These are phyloP conservation scores for Cephaloascus albidus DNA, from an alignment of 805 yeast genomes.

Conservation along the genomic window DNA sequence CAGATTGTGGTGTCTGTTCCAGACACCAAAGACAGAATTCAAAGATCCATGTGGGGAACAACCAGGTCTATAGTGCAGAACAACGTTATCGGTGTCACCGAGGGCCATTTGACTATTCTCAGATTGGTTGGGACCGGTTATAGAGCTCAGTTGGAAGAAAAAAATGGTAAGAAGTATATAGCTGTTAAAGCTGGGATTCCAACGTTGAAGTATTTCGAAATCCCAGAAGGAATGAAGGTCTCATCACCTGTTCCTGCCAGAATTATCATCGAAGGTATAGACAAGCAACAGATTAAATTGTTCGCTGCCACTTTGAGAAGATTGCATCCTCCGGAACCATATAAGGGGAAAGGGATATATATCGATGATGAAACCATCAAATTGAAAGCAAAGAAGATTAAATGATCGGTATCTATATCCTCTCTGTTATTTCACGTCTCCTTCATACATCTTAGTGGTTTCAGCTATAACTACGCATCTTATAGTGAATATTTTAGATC, in stretches of 20 bases:
- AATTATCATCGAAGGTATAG: constrained; percentile 74
- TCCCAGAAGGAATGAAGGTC: constrained; percentile 74
- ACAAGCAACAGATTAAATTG: constrained; percentile 77
- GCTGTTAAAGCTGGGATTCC: constrained; percentile 85
- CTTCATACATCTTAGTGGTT: too few relatives aligned
- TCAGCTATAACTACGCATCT: too few relatives aligned
- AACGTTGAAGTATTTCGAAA: constrained; percentile 60
- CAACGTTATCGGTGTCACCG: constrained; percentile 79
- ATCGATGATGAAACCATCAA: constrained; percentile 86
- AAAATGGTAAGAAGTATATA: constrained; percentile 44
- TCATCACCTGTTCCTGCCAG: constrained; percentile 80
- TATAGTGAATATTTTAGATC: background rate
- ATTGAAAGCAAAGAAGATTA: constrained; percentile 87
- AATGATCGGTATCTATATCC: constrained; percentile 33
- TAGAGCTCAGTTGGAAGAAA: constrained; percentile 70
- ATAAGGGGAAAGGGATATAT: constrained; percentile 96
- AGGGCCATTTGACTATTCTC: constrained; percentile 83
- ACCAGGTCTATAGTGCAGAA: constrained; percentile 71
- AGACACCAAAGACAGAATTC: constrained; percentile 49
- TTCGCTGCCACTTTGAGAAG: constrained; percentile 85
- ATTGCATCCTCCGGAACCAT: constrained; percentile 94
- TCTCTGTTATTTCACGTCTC: background rate
- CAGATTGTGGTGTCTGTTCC: constrained; percentile 47
- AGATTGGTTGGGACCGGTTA: constrained; percentile 96
- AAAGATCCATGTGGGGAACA: constrained; percentile 94